Evolutionary conservation across 208 protist genomes (phyloP).

Genomic region (Leishmania lainsoni): DNA sequence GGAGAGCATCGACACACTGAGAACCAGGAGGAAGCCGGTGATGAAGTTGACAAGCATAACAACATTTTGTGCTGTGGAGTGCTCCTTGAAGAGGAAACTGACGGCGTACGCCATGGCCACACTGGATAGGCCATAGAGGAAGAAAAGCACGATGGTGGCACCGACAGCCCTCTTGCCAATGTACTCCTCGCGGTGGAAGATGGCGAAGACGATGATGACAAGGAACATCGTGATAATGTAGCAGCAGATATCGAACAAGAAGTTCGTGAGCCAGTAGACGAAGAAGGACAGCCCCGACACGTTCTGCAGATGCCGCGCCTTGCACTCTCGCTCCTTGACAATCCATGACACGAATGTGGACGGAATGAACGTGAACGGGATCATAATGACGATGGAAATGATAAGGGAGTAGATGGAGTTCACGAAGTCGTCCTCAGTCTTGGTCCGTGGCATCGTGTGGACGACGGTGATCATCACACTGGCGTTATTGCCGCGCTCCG

Average conservation of each 20-base stretch:
- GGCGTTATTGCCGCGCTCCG: slow-evolving; percentile 8
- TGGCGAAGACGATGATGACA: slow-evolving; percentile 58
- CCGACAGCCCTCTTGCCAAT: slow-evolving; percentile 40
- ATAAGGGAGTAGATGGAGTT: slow-evolving; percentile 49
- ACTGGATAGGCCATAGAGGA: slow-evolving; percentile 67
- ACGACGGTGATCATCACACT: slow-evolving; percentile 29
- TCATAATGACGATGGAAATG: slow-evolving; percentile 62
- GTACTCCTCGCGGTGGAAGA: slow-evolving; percentile 70
- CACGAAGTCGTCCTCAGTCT: slow-evolving; percentile 33
- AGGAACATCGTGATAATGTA: slow-evolving; percentile 68
- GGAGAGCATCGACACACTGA: slow-evolving; percentile 55
- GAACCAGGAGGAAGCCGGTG: slow-evolving; percentile 72
- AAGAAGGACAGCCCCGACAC: slow-evolving; percentile 62
- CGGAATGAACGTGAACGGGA: slow-evolving; percentile 78
- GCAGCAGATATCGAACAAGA: slow-evolving; percentile 70
- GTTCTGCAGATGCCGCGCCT: slow-evolving; percentile 69
- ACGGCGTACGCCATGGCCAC: slow-evolving; percentile 67
- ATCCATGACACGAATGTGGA: slow-evolving; percentile 69
- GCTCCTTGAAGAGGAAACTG: slow-evolving; percentile 65
- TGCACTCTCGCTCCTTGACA: slow-evolving; percentile 79
- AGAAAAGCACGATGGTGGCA: slow-evolving; percentile 53
- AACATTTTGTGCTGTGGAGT: slow-evolving; percentile 71
- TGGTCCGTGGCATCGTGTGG: slow-evolving; percentile 48
- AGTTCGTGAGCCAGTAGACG: slow-evolving; percentile 82
- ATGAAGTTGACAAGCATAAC: slow-evolving; percentile 80